Conservation (phyloP, 352 stramenopile species). For the Phytophthora colocasiae region DNA sequence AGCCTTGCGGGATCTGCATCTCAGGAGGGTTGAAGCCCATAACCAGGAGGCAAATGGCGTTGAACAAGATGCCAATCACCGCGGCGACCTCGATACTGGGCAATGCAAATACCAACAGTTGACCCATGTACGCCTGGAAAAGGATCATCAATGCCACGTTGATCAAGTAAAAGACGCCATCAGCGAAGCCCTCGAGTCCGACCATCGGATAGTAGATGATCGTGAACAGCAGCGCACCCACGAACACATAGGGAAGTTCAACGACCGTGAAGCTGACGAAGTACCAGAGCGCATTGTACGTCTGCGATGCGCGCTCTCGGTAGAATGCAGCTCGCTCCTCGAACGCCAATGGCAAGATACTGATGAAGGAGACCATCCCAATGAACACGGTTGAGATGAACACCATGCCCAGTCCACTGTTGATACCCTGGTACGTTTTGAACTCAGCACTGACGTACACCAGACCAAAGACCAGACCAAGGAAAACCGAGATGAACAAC, state of each 20-base stretch:
- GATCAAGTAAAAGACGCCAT: conserved; percentile 45
- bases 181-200: conserved; percentile 42
- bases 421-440: conserved; percentile 59
- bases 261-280: conserved; percentile 47
- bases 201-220: conserved; percentile 55
- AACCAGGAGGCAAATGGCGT: conserved; percentile 44
- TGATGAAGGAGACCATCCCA: conserved; percentile 80
- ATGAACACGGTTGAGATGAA: conserved; percentile 90
- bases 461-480: conserved; percentile 83
- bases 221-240: conserved; percentile 31
- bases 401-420: conserved; percentile 81
- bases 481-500: conserved; percentile 70
- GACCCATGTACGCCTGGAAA: conserved; percentile 48
- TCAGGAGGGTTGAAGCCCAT: conserved; percentile 55
- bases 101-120: conserved; percentile 42
- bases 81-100: conserved; percentile 47
- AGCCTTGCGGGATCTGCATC: conserved; percentile 42
- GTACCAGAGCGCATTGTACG: conserved; percentile 82
- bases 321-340: conserved; percentile 89
- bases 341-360: conserved; percentile 78
- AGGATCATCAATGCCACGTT: conserved; percentile 44
- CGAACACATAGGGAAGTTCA: conserved; percentile 40
- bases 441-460: conserved; percentile 66
- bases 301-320: conserved; percentile 68
- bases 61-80: conserved; percentile 47